Base-by-base conservation (phyloP, 2,329 filamentous ascomycete genomes). In the Colletotrichum tropicale region DNA sequence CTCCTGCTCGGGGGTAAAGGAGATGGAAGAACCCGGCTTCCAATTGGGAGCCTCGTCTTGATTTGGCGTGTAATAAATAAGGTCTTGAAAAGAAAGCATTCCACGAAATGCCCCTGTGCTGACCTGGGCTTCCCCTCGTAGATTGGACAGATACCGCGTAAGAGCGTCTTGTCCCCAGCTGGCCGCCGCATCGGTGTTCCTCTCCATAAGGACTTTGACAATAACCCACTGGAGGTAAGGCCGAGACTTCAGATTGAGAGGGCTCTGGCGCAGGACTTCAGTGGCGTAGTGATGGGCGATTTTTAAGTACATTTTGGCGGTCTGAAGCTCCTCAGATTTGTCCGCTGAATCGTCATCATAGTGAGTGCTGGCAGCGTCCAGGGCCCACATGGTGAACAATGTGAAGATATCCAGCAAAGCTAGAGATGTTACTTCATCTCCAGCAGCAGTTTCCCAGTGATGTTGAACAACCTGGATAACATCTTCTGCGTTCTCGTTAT, bases 401-500 rank as follows among this genome's bases (percentile, higher is more conserved):
- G 43, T 52, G 6, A 52, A 52, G n/a, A 52, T 52, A 52, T 52
- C n/a, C 43, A 52, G 6, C 2, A 52, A 13, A 52, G 43, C 43
- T 7, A 52, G 3, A 0, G n/a, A 24, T 13, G 43, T 52, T 0
- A 5, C 43, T 21, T 52, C 43, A 13, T 52, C 43, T 24, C 4
- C n/a, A 1, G n/a, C n/a, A 21, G 43, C 4, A 4, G 0, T 2
- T 8, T 8, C n/a, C 43, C 43, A 52, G n/a, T 52, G 43, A 2
- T 21, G 10, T 52, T 52, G 43, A 24, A 52, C 3, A 1, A 52
- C 1, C 4, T 21, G 1, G 2, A 5, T 8, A 52, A 8, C 43
- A 0, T 0, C 10, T 52, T 1, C 0, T 21, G 43, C 1, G 6
- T 21, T 34, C 5, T 48, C 5, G 9, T 48, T 48, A 1, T n/a